Conservation (phyloP, 2,329 filamentous ascomycete genomes). For the Penicillium brasilianum region DNA sequence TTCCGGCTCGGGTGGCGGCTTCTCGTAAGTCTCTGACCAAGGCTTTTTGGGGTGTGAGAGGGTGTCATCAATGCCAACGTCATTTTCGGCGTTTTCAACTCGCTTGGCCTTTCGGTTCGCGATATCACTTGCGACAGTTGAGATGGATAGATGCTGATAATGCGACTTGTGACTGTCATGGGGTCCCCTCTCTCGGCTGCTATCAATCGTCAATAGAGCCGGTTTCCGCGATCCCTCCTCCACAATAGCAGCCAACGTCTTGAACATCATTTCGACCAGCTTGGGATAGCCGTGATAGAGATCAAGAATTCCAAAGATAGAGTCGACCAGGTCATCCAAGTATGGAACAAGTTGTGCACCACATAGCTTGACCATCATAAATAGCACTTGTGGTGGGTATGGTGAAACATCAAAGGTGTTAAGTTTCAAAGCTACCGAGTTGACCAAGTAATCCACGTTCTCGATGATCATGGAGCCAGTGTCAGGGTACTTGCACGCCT, state of each 20-base stretch:
- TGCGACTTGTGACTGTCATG: conserved; percentile 37
- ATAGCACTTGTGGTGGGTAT: conserved; percentile 84
- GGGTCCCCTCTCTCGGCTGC: conserved; percentile 30
- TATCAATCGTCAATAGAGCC: conserved; percentile 52
- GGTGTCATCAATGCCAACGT: conserved; percentile 30
- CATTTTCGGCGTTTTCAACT: conserved; percentile 27
- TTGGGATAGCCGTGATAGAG: conserved; percentile 90
- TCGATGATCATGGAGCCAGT: conserved; percentile 81
- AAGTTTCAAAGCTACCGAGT: conserved; percentile 84
- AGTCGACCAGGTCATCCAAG: conserved; percentile 86
- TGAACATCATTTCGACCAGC: conserved; percentile 84
- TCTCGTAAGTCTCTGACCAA: conserved; percentile 38
- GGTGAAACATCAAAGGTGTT: conserved; percentile 93
- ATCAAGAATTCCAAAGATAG: conserved; percentile 90
- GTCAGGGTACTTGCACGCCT: conserved; percentile 72
- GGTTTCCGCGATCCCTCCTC: conserved; percentile 73
- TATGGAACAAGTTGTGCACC: conserved; percentile 83
- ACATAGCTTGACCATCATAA: conserved; percentile 91
- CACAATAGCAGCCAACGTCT: conserved; percentile 80
- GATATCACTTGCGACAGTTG: conserved; percentile 43
- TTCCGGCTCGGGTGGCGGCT: conserved; percentile 34
- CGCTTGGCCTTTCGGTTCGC: conserved; percentile 41
- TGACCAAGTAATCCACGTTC: conserved; percentile 96
- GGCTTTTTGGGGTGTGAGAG: conserved; percentile 40
- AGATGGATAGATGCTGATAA: conserved; percentile 38